Evolutionary conservation across 208 protist species (phyloP).

Genomic region (Trichomonas tenax): DNA sequence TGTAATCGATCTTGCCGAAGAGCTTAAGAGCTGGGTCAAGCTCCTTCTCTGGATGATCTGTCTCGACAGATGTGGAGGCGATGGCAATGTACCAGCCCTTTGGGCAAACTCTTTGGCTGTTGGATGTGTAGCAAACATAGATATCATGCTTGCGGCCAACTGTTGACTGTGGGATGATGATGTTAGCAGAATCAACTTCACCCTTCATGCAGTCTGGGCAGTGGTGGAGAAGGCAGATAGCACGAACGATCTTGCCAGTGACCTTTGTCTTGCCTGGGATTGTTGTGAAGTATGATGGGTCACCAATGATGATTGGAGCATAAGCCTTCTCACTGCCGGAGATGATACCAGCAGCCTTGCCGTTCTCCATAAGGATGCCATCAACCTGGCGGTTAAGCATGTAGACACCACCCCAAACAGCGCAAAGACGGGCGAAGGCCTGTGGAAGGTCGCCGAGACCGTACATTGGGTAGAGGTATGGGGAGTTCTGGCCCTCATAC

Average conservation of each 20-base stretch:
- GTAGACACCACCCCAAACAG: constrained; percentile 87
- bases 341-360: constrained; percentile 30
- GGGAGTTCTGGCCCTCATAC: constrained; percentile 63
- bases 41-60: constrained; percentile 71
- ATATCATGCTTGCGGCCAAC: constrained; percentile 62
- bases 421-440: constrained; percentile 73
- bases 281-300: constrained; percentile 95
- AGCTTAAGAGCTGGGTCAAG: constrained; percentile 69
- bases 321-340: constrained; percentile 40
- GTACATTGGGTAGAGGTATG: constrained; percentile 98
- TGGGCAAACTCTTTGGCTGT: constrained; percentile 75
- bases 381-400: constrained; percentile 92
- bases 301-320: constrained; percentile 77
- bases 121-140: constrained; percentile 80
- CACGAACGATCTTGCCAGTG: constrained; percentile 75
- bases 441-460: constrained; percentile 96
- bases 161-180: constrained; percentile 34
- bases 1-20: constrained; percentile 49
- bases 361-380: constrained; percentile 56
- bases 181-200: constrained; percentile 22
- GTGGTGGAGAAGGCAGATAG: constrained; percentile 60
- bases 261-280: constrained; percentile 70
- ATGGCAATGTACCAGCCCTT: constrained; percentile 88
- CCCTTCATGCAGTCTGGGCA: constrained; percentile 22
- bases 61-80: constrained; percentile 86